Conservation (phyloP, 1,284 basidiomycete genomes). For the Inonotus hispidus region DNA sequence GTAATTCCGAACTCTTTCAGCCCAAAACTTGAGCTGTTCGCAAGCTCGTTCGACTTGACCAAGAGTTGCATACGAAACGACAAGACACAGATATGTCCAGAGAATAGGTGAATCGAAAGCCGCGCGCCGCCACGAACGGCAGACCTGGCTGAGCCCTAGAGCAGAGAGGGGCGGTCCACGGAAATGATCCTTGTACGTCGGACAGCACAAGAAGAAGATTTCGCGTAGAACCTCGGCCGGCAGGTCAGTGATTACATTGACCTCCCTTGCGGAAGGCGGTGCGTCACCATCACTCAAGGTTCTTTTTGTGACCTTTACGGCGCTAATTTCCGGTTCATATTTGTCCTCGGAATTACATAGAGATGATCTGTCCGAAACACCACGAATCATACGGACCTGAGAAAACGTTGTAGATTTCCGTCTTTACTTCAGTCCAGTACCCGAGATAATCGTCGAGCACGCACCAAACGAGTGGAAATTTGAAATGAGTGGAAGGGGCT, state of each 20-base stretch:
- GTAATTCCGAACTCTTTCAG: background rate
- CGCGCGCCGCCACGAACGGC: background rate
- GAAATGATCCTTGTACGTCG: background rate
- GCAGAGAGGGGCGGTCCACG: background rate
- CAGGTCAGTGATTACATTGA: background rate
- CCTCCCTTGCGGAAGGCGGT: background rate
- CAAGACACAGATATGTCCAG: slow-evolving; percentile 6
- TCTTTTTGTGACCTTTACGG: background rate
- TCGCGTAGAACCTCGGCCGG: background rate
- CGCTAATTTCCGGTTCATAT: background rate
- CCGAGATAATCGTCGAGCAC: background rate
- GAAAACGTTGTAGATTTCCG: background rate
- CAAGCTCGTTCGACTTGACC: background rate
- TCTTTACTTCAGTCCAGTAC: background rate
- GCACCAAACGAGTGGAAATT: background rate
- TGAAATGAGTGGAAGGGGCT: background rate
- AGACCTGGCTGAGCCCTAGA: background rate
- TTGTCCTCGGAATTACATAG: background rate
- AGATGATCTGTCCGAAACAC: background rate
- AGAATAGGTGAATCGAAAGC: background rate
- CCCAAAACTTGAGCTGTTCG: background rate
- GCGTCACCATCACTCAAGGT: background rate
- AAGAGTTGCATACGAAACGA: background rate
- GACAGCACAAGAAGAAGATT: background rate
- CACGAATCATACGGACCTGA: background rate